Percentiles rank a stretch among this genome's conserved stretches.
These are phyloP conservation scores for Dujonia santamariae DNA, from an alignment of 1,139 yeast genomes.

Conservation along the genomic window DNA sequence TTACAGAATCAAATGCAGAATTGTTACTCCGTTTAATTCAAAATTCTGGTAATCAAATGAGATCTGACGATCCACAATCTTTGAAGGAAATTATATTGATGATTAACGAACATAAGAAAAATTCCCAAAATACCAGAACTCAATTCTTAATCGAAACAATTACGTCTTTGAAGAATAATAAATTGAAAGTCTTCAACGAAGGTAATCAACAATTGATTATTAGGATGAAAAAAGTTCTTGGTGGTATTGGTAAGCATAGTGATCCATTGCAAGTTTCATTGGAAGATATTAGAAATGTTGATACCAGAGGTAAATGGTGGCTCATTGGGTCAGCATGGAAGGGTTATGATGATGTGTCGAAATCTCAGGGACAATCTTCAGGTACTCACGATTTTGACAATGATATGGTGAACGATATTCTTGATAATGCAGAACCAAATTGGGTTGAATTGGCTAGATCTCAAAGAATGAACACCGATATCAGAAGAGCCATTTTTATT, in stretches of 20 bases:
- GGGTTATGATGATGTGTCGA: constrained; percentile 43
- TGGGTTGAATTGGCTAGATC: constrained; percentile 84
- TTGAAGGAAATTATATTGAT: constrained; percentile 74
- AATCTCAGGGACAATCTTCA: constrained; percentile 7
- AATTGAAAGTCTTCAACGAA: constrained; percentile 53
- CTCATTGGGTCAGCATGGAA: constrained; percentile 97
- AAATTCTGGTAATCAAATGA: constrained; percentile 77
- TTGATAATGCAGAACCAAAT: constrained; percentile 72
- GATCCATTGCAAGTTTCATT: constrained; percentile 87
- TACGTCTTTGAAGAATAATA: constrained; percentile 81
- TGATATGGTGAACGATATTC: constrained; percentile 47
- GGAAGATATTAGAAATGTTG: constrained; percentile 75
- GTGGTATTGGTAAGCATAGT: constrained; percentile 42
- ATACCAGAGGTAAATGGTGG: constrained; percentile 96
- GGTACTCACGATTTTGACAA: constrained; percentile 19
- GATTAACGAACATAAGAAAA: constrained; percentile 35
- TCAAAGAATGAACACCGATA: constrained; percentile 93
- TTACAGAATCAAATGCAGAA: constrained; percentile 75
- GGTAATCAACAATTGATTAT: constrained; percentile 49
- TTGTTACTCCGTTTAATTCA: constrained; percentile 67
- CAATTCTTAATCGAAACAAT: constrained; percentile 84
- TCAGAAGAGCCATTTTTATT: constrained; percentile 88
- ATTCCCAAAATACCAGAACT: constrained; percentile 60
- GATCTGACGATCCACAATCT: constrained; percentile 87
- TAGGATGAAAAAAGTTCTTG: constrained; percentile 67